Evolutionary conservation across 2,329 filamentous ascomycete species (phyloP), one percentile per base, ranked within the genome.

Genomic region (Penicillium sp.): DNA sequence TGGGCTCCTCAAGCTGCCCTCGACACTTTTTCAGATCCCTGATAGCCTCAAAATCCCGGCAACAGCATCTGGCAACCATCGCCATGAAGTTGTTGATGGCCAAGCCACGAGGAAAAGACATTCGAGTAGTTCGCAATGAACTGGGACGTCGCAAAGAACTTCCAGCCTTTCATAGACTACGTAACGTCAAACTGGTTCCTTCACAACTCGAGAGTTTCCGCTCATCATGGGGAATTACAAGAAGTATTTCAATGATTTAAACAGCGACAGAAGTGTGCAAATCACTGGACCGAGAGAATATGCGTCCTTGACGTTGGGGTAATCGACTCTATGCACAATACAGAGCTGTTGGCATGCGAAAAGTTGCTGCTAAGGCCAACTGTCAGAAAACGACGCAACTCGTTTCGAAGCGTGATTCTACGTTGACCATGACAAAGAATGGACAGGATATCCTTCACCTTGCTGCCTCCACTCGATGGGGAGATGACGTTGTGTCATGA

Each of bases 131-230:
- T 48, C 11, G 25, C 25, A 8, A 45, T 8, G 0, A 28, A 28
- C 10, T 55, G 17, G 31, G 41, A 22, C 15, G 22, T 7, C 38
- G 17, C 53, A 11, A 55, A 7, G 12, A 39, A 22, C 22, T 22
- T 10, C 20, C 41, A 43, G 31, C 42, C 31, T 25, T 25, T 39
- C 17, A n/a, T 55, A 7, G 35, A 47, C 28, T 55, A 55, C 28
- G 53, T 42, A 17, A 42, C 34, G 31, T 48, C 53, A 7, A 55
- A 45, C 20, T 55, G 53, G 53, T 48, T 41, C 14, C 53, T 48
- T 10, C 42, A 55, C 39, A 34, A 28, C 53, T 10, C n/a, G 42
- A 31, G 53, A 48, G 31, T 12, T 48, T 39, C 34, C 34, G 6
- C 31, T 11, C 4, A 31, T 55, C 15, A 14, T 34, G n/a, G 53